Conservation (phyloP, 805 yeast species). For the Nakazawaea wyomingensis region DNA sequence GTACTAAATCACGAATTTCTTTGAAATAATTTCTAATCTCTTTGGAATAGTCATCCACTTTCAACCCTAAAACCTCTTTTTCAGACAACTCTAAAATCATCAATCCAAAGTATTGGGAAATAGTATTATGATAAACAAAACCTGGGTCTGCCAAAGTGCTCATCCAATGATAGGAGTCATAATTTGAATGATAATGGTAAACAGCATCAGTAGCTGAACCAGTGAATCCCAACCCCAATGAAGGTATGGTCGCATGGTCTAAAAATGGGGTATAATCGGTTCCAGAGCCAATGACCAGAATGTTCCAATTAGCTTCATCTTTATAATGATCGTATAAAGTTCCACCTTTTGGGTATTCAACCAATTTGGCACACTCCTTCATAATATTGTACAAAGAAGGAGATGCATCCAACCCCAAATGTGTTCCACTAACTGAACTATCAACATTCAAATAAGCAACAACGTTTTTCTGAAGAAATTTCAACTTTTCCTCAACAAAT, state of each 20-base stretch:
- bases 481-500: constrained; percentile 58
- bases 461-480: constrained; percentile 40
- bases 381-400: constrained; percentile 52
- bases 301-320: constrained; percentile 24
- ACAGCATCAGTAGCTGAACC: constrained; percentile 45
- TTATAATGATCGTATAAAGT: constrained; percentile 34
- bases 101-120: constrained; percentile 51
- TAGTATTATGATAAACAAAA: constrained; percentile 50
- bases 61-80: constrained; percentile 38
- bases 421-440: constrained; percentile 57
- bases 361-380: constrained; percentile 35
- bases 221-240: constrained; percentile 54
- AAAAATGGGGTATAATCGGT: constrained; percentile 62
- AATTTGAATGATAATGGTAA: constrained; percentile 73
- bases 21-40: constrained; percentile 33
- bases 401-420: constrained; percentile 48
- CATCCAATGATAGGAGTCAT: constrained; percentile 73
- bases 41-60: constrained; percentile 34
- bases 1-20: constrained; percentile 30
- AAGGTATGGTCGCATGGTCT: constrained; percentile 56
- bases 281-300: constrained; percentile 59
- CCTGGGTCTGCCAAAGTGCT: constrained; percentile 55
- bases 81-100: constrained; percentile 45
- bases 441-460: constrained; percentile 70
- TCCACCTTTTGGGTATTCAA: constrained; percentile 39